These are phyloP conservation scores for Cydonia oblonga DNA, from an alignment of 331 rosid genomes.

Conservation along the genomic window DNA sequence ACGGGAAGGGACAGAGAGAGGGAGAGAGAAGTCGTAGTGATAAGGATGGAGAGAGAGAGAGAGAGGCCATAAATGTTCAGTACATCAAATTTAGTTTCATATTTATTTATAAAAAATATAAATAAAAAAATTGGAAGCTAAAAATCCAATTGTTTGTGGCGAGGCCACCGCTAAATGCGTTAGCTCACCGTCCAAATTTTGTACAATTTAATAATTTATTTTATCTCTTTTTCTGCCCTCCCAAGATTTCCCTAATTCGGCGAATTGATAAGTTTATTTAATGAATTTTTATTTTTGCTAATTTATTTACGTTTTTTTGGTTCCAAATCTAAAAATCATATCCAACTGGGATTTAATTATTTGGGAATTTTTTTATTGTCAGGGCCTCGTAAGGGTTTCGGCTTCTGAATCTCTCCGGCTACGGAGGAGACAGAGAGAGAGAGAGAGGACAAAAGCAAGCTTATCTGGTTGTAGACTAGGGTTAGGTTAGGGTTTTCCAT, in stretches of 20 bases:
- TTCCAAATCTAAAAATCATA: not conserved
- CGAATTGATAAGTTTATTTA: not conserved
- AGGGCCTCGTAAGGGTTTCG: not conserved
- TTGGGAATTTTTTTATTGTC: not conserved
- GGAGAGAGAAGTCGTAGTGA: not conserved
- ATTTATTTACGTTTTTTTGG: not conserved
- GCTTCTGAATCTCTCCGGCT: not conserved
- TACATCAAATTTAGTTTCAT: not conserved
- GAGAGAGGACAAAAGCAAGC: not conserved
- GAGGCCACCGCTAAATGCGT: constrained; percentile 18
- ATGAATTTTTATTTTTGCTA: not conserved
- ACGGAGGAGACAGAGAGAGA: not conserved
- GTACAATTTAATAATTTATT: not conserved
- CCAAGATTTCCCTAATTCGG: too few species aligned
- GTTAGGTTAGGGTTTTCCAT: not conserved
- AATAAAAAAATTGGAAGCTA: not conserved
- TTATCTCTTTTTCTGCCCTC: too few species aligned
- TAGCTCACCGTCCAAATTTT: constrained; percentile 3
- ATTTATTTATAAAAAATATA: not conserved
- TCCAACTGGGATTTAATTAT: not conserved
- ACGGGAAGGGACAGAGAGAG: not conserved
- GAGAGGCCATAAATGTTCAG: not conserved
- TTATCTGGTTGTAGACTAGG: not conserved
- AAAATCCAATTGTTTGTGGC: constrained; percentile 14
- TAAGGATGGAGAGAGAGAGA: constrained; percentile 11